Evolutionary conservation across 1,284 basidiomycete species (phyloP), one percentile per base, ranked within the genome.

Genomic region (Leccinum variabile): DNA sequence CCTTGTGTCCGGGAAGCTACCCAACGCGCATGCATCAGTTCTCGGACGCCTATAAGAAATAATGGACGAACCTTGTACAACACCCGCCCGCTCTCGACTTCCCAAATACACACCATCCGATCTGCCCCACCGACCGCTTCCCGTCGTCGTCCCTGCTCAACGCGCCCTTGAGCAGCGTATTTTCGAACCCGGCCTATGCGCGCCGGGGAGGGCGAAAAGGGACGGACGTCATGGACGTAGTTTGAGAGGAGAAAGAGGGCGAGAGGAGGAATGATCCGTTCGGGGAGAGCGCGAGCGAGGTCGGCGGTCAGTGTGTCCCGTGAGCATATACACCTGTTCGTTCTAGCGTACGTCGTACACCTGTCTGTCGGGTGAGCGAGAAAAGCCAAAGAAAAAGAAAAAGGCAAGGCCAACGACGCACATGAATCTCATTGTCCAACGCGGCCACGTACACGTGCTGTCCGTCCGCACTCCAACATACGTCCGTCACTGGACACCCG

Each of bases 371-470:
- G 35, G 35, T 35, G 35, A 14, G 35, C 16, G 35, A 56, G 28
- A 16, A 4, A 2, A 25, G 25, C 25, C 25, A 25, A 60, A 22
- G 25, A 33, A 28, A 2, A 3, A 25, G 41, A 41, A 60, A 22
- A 4, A 2, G 28, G 10, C 5, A 44, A 35, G 5, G 6, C 5
- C 5, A 53, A 16, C 33, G 6, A 81, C 90, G 66, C 73, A 95
- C 95, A 74, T 97, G 94, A 66, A 97, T 89, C 74, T 94, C 92
- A 68, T 98, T 98, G 77, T 97, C 95, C 69, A 98, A 76, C 7
- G 92, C 94, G 9, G 90, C 94, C n/a, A 92, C 86, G 68, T 92
- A 97, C 61, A 95, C 82, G 66, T 86, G 90, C 65, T 91, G 84
- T 0, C 92, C 95, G 71, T 97, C 95, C 46, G 85, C 86, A 68